Conservation (phyloP, 176 grass and related monocot species). For the Phoenix dactylifera region DNA sequence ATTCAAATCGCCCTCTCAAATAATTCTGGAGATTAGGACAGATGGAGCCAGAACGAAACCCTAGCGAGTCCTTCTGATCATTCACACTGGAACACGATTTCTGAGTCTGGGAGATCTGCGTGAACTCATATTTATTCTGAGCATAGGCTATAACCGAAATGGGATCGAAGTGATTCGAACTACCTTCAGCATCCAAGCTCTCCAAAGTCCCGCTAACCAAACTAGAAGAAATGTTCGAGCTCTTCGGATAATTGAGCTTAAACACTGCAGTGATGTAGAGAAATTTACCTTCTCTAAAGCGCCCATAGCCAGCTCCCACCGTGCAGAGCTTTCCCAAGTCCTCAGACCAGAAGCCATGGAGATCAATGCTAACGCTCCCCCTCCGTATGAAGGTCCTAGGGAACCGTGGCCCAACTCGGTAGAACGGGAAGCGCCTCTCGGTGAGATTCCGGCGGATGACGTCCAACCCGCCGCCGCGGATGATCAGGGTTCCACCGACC, state of each 20-base stretch:
- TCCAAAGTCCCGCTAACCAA: slow-evolving; percentile 53
- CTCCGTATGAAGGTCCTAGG: slow-evolving; percentile 27
- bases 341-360: slow-evolving; percentile 62
- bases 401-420: slow-evolving; percentile 29
- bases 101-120: slow-evolving; percentile 23
- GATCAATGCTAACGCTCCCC: slow-evolving; percentile 32
- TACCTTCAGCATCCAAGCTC: slow-evolving; percentile 8
- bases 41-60: slow-evolving; percentile 29
- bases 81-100: slow-evolving; percentile 37
- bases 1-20: slow-evolving; percentile 26
- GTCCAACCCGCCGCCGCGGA: slow-evolving; percentile 18
- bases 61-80: slow-evolving; percentile 23
- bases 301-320: slow-evolving; percentile 55
- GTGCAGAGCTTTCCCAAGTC: slow-evolving; percentile 55
- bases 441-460: slow-evolving; percentile 5
- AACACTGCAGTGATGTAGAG: slow-evolving; percentile 42
- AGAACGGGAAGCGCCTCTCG: slow-evolving; percentile 15
- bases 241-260: slow-evolving; percentile 32
- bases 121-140: slow-evolving; percentile 44
- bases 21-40: slow-evolving; percentile 25
- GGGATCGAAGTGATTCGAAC: slow-evolving; percentile 17
- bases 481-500: slow-evolving; percentile 44
- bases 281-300: slow-evolving; percentile 19
- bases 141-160: slow-evolving; percentile 55
- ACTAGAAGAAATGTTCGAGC: slow-evolving; percentile 37